Percentiles rank a stretch among this genome's conserved stretches.
Evolutionary conservation across 192 early-diverging fungal genomes (phyloP).

Genomic region (Geranomyces michiganensis): DNA sequence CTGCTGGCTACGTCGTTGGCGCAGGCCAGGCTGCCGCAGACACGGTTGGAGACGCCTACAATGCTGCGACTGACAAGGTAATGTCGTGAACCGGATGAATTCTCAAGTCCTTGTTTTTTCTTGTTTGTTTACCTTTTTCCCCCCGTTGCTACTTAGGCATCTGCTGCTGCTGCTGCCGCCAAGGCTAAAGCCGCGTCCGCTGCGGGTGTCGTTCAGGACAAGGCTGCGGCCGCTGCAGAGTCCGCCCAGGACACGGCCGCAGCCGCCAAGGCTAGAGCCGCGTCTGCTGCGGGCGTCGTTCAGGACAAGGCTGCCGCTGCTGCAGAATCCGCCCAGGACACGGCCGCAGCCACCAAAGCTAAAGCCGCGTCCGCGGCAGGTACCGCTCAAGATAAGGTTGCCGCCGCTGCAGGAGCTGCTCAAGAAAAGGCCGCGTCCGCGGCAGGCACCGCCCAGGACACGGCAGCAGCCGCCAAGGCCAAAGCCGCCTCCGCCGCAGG

Average conservation of each 20-base stretch:
- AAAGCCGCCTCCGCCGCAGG: not conserved
- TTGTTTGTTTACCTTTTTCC: too few species aligned
- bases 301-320: not conserved
- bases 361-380: not conserved
- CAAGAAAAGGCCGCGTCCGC: not conserved
- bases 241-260: not conserved
- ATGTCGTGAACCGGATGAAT: too few species aligned
- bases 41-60: not conserved
- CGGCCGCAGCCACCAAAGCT: not conserved
- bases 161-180: not conserved
- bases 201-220: not conserved
- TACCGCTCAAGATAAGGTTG: not conserved
- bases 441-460: not conserved
- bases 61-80: slow-evolving; percentile 5
- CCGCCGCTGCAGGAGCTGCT: not conserved
- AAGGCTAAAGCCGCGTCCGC: not conserved
- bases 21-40: not conserved
- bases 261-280: not conserved
- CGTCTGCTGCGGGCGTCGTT: not conserved
- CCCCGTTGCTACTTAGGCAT: not conserved
- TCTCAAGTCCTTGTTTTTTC: too few species aligned
- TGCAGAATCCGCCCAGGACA: not conserved
- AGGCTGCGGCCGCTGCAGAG: not conserved
- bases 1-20: slow-evolving; percentile 9
- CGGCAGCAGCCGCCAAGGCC: not conserved